A percentile compares a stretch with the other conserved stretches of the same genome.
Evolutionary conservation across 2,329 filamentous ascomycete species (phyloP).

Genomic region (Diaporthe sp.): DNA sequence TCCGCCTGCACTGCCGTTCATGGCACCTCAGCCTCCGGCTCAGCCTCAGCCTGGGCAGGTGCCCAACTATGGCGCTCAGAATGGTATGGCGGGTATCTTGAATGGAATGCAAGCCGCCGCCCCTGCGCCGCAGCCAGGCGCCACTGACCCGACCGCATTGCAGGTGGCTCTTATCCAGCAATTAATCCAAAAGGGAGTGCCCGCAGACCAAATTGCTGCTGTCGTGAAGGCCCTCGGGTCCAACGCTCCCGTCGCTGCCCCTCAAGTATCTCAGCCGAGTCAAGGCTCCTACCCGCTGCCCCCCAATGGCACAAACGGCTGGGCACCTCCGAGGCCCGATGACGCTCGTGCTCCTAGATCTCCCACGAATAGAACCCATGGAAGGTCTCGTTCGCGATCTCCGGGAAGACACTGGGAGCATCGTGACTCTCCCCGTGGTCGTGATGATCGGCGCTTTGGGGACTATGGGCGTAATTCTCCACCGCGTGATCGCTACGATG

Average conservation of each 20-base stretch:
- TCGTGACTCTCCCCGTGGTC: slow-evolving; percentile 74
- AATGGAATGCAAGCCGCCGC: slow-evolving; percentile 53
- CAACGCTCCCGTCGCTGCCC: slow-evolving; percentile 51
- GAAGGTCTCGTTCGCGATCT: slow-evolving; percentile 83
- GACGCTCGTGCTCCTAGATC: slow-evolving; percentile 75
- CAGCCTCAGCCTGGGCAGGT: slow-evolving; percentile 49
- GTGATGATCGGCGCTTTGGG: slow-evolving; percentile 78
- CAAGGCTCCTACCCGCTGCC: slow-evolving; percentile 58
- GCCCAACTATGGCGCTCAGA: slow-evolving; percentile 46
- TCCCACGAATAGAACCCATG: slow-evolving; percentile 67
- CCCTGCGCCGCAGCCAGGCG: slow-evolving; percentile 53
- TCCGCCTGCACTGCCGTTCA: slow-evolving; percentile 56
- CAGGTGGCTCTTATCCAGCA: slow-evolving; percentile 83
- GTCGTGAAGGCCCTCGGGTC: slow-evolving; percentile 66
- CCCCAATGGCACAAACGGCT: slow-evolving; percentile 48
- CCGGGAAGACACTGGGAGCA: slow-evolving; percentile 81
- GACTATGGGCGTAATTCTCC: slow-evolving; percentile 79
- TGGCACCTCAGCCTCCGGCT: slow-evolving; percentile 50
- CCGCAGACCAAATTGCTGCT: slow-evolving; percentile 80
- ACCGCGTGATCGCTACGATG: slow-evolving; percentile 71
- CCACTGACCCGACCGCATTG: slow-evolving; percentile 69
- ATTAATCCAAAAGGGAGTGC: slow-evolving; percentile 80
- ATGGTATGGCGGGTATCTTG: slow-evolving; percentile 54
- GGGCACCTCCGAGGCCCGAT: slow-evolving; percentile 54
- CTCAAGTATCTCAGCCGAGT: slow-evolving; percentile 55